A percentile compares a stretch with the other conserved stretches of the same genome.
Conservation (phyloP, 441 rosid genomes). For the Arabidopsis lyrata region DNA sequence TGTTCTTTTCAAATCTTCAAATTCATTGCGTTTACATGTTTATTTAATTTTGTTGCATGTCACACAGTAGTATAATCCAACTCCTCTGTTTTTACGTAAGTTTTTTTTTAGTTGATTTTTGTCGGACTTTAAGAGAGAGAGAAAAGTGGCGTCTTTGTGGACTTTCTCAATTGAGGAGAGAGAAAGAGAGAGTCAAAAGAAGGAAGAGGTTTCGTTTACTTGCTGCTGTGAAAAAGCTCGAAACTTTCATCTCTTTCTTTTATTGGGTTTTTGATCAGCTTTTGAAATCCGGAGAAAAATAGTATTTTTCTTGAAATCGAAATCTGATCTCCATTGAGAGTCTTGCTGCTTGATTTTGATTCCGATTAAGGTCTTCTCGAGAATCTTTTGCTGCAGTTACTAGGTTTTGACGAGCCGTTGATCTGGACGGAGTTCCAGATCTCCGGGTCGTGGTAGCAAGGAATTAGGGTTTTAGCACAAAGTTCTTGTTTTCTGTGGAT, state of each 20-base stretch:
- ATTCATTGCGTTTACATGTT: neutral
- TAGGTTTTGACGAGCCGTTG: slow-evolving; percentile 40
- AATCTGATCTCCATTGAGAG: slow-evolving; percentile 34
- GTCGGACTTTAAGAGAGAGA: slow-evolving; percentile 45
- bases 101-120: slow-evolving; percentile 39
- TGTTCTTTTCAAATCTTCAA: neutral
- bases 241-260: slow-evolving; percentile 12
- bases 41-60: slow-evolving; percentile 14
- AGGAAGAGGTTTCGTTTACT: slow-evolving; percentile 6
- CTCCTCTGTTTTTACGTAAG: no score
- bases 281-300: slow-evolving; percentile 22
- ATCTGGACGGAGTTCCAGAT: slow-evolving; percentile 42
- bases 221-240: slow-evolving; percentile 24
- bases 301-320: slow-evolving; percentile 46
- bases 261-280: slow-evolving; percentile 48
- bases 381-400: slow-evolving; percentile 11
- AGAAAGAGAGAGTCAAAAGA: slow-evolving; percentile 10
- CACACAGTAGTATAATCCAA: neutral
- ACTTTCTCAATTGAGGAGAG: slow-evolving; percentile 32
- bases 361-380: slow-evolving; percentile 1
- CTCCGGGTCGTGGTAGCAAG: slow-evolving; percentile 32
- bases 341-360: slow-evolving; percentile 20
- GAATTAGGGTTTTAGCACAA: slow-evolving; percentile 37
- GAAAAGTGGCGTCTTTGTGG: slow-evolving; percentile 40
- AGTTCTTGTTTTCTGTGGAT: neutral